Base-by-base conservation (phyloP, 495 filamentous ascomycete species). In the Hypoxylon crocopeplum region DNA sequence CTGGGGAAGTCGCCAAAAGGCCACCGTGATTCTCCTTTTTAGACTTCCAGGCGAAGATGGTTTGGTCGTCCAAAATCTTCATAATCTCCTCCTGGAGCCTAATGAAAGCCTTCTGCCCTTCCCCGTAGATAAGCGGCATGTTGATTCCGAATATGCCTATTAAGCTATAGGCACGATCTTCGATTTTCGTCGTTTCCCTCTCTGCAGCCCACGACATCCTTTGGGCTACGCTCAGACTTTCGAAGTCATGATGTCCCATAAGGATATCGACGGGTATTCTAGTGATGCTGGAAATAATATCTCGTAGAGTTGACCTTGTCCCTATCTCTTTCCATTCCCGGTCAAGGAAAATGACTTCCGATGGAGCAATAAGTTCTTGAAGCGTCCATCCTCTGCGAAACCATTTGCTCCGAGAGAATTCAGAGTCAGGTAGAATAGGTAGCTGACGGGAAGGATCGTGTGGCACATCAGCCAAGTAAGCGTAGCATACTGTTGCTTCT, bases 101-200 rank as follows among this genome's bases (percentile, higher is more conserved):
- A 1, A 48, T 24, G 37, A 78, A 77, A 0, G 73, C 73, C 21
- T 39, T 63, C 8, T 59, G 21, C 1, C 75, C 71, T 49, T 78
- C 74, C 0, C 76, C 75, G 32, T 77, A 77, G 1, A 78, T 51
- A 12, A 78, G 19, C 1, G 76, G 75, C 71, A 78, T 77, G 32
- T 70, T 69, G 6, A 78, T 41, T 8, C 60, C 66, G 30, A 78
- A 74, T 1, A 78, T 40, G 0, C 74, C 75, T 4, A 78, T 19
- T 2, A 78, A 52, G 22, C 61, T 73, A 42, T 77, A 78, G 0
- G 73, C 72, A 5, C 38, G 56, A 37, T 78, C 76, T 62, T 78
- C 73, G 38, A 54, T 16, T 25, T 64, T 48, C 3, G 59, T 69
- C 1, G 72, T 73, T 11, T 40, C 7, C 16, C 74, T 46, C 11